phyloP scores from a whole-genome alignment of 306 rosid genomes.

The Purshia tridentata region DNA sequence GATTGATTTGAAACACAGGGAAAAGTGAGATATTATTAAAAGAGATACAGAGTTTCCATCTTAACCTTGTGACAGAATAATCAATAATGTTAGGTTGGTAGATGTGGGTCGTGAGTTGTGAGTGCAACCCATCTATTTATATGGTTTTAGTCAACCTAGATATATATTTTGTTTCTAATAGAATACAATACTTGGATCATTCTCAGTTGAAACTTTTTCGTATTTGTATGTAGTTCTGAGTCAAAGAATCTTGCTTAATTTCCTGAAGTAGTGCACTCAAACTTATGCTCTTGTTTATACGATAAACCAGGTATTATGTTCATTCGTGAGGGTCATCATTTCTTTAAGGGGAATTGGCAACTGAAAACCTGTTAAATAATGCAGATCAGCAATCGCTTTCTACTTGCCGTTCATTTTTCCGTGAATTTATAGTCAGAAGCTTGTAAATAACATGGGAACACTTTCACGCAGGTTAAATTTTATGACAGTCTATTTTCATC shows the following conservation, averaged over 20 bases:
- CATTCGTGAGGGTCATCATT: constrained; percentile 27
- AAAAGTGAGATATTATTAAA: constrained; percentile 4
- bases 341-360: constrained; percentile 30
- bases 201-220: background rate
- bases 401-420: constrained; percentile 35
- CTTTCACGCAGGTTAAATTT: constrained; percentile 67
- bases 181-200: background rate
- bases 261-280: constrained; percentile 27
- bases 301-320: constrained; percentile 37
- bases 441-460: constrained; percentile 73
- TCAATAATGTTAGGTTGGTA: constrained; percentile 4
- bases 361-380: constrained; percentile 31
- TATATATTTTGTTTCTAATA: background rate
- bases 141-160: background rate
- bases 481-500: constrained; percentile 21
- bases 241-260: constrained; percentile 20
- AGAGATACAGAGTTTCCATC: background rate
- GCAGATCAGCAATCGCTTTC: constrained; percentile 44
- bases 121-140: background rate
- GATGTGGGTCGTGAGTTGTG: constrained; percentile 10
- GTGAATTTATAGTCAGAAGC: constrained; percentile 40
- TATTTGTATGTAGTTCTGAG: constrained; percentile 1
- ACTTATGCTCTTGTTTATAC: constrained; percentile 33
- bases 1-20: background rate
- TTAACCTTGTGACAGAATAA: background rate